Conservation (phyloP, 331 rosid species). For the Telfairia occidentalis region DNA sequence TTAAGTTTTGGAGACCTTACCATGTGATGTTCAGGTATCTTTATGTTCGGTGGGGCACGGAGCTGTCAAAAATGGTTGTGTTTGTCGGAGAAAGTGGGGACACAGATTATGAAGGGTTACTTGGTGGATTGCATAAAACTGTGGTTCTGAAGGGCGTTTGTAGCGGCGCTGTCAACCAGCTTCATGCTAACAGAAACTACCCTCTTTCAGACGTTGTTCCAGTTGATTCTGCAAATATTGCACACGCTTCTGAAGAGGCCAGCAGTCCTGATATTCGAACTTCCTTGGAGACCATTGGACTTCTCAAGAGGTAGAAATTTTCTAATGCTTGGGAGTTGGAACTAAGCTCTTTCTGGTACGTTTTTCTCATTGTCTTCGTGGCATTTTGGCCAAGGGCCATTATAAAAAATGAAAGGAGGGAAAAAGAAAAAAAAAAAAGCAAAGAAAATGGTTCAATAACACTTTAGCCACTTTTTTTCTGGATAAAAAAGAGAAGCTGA, state of each 20-base stretch:
- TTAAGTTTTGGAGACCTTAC: not conserved
- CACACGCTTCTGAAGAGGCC: constrained; percentile 52
- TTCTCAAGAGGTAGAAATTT: constrained; percentile 31
- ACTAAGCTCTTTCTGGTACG: not conserved
- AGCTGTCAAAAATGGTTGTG: constrained; percentile 82
- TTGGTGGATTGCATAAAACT: constrained; percentile 73
- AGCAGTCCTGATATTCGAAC: constrained; percentile 45
- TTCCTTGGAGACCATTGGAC: constrained; percentile 55
- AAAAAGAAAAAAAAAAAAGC: not conserved
- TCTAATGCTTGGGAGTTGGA: not conserved
- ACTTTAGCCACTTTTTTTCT: not conserved
- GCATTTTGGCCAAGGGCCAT: not conserved
- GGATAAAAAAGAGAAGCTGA: not conserved
- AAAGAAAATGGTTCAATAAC: not conserved
- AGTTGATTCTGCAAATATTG: constrained; percentile 56
- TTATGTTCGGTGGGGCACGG: constrained; percentile 92
- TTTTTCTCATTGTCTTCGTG: not conserved
- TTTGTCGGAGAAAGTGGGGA: constrained; percentile 91
- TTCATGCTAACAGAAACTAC: constrained; percentile 77
- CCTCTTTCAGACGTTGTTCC: constrained; percentile 87
- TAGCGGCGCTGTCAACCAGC: constrained; percentile 48
- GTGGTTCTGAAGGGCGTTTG: constrained; percentile 72
- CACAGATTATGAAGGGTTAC: constrained; percentile 88
- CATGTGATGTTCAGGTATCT: constrained; percentile 45
- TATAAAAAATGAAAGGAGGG: not conserved